Evolutionary conservation across 2,329 filamentous ascomycete genomes (phyloP), one percentile per base, ranked within the genome.

Genomic region (Beauveria caledonica): DNA sequence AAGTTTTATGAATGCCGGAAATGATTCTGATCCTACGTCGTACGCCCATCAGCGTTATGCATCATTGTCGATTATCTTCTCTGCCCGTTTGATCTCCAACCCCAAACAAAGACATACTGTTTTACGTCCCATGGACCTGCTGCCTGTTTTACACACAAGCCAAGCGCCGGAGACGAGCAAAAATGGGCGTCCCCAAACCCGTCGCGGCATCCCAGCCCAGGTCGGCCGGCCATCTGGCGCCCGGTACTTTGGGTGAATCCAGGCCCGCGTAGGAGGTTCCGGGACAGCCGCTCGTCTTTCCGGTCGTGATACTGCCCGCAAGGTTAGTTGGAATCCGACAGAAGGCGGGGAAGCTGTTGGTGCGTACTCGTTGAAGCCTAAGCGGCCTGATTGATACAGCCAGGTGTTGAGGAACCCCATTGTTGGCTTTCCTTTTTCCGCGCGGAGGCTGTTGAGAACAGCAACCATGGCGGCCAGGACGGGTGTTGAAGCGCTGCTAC

Each of bases 371-470:
- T 69, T 74, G 21, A 77, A 73, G 3, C 63, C 73, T 10, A 58
- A 39, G 5, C 63, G 52, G 1, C 70, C 72, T 25, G 66, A 61
- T 9, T 68, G 67, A 65, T 86, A 86, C 17, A 87, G 71, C 79
- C 81, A 84, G 1, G 84, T 83, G 68, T 86, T 86, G 27, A 87
- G 69, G 66, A 85, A 86, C 1, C 84, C 84, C 66, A 87, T 71
- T 0, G 74, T 67, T 7, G 78, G 69, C 67, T 79, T 78, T 1
- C 82, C 81, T n/a, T 74, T 73, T 17, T 78, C 73, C 52, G 88
- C 71, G 36, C 85, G 77, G 23, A 82, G 80, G 62, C 86, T 83
- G 67, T 90, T 90, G 55, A 90, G 70, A 42, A 88, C 77, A 1
- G 82, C 78, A 53, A 90, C 74, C 63, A 90, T 78, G 15, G 79